Evolutionary conservation across 257 asterid genomes (phyloP).

Genomic region (Plantago ovata): DNA sequence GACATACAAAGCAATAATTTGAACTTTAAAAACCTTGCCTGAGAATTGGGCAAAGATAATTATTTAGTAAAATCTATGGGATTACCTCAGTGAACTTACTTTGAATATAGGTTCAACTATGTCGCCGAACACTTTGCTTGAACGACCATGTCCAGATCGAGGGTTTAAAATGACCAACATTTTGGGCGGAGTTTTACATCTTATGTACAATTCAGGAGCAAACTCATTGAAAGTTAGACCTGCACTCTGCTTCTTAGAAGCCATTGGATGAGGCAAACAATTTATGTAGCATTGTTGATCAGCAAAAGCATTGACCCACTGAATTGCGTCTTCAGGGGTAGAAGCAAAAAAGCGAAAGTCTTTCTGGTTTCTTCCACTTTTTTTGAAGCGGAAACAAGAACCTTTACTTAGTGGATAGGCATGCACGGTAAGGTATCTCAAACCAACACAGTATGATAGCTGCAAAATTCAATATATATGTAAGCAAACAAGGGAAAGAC

Average conservation of each 20-base stretch:
- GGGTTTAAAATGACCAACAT: slow-evolving; percentile 96
- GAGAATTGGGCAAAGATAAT: background rate
- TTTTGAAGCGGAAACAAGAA: slow-evolving; percentile 54
- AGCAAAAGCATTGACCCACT: slow-evolving; percentile 93
- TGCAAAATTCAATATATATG: slow-evolving; percentile 35
- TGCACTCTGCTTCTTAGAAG: slow-evolving; percentile 62
- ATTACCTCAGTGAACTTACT: slow-evolving; percentile 40
- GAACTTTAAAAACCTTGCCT: too few species aligned
- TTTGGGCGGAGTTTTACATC: slow-evolving; percentile 85
- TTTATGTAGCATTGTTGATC: slow-evolving; percentile 96
- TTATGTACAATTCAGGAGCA: slow-evolving; percentile 76
- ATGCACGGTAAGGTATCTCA: slow-evolving; percentile 87
- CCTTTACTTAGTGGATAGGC: slow-evolving; percentile 71
- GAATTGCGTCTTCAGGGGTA: slow-evolving; percentile 81
- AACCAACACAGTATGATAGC: slow-evolving; percentile 87
- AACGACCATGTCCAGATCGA: slow-evolving; percentile 94
- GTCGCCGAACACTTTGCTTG: slow-evolving; percentile 85
- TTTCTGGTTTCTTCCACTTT: slow-evolving; percentile 62
- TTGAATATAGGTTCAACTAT: slow-evolving; percentile 87
- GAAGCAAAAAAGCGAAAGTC: slow-evolving; percentile 80
- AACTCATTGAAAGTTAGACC: slow-evolving; percentile 61
- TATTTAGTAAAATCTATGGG: slow-evolving; percentile 4
- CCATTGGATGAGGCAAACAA: slow-evolving; percentile 89
- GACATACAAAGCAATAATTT: too few species aligned
- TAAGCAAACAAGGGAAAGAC: slow-evolving; percentile 20